Conservation (phyloP, 345 rosid species). For the Salix suchowensis region DNA sequence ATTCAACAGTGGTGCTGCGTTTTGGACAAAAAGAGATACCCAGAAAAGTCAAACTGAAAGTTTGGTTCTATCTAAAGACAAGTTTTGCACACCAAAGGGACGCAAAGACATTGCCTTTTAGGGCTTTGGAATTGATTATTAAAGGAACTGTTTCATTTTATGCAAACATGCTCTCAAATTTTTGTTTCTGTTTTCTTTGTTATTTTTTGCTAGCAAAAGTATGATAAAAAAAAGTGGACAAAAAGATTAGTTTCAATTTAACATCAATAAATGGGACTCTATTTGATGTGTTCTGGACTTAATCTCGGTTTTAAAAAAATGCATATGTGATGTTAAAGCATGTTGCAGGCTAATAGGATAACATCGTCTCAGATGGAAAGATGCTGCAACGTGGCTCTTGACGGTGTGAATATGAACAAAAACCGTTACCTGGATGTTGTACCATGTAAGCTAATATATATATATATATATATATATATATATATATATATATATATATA, state of each 20-base stretch:
- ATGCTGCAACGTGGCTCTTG: slow-evolving; percentile 53
- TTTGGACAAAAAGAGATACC: not conserved
- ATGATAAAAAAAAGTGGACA: too few relatives aligned
- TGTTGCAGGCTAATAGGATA: slow-evolving; percentile 47
- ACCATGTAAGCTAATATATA: slow-evolving; percentile 51
- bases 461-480: too few relatives aligned
- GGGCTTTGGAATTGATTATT: too few relatives aligned
- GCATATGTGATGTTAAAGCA: too few relatives aligned
- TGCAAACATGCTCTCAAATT: too few relatives aligned
- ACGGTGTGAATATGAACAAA: slow-evolving; percentile 51
- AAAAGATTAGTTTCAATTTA: too few relatives aligned
- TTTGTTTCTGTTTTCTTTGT: too few relatives aligned
- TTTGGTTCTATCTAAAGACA: not conserved
- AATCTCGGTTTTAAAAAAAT: not conserved
- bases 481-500: not conserved
- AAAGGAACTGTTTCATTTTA: too few relatives aligned
- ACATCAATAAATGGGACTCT: not conserved
- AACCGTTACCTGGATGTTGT: slow-evolving; percentile 69
- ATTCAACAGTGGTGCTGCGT: not conserved
- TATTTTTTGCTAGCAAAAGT: too few relatives aligned
- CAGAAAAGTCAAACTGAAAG: not conserved
- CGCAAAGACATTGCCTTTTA: too few relatives aligned
- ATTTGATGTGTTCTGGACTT: not conserved
- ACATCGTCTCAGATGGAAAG: slow-evolving; percentile 42
- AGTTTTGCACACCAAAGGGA: not conserved